Percentiles rank a stretch among this genome's conserved stretches.
These are phyloP conservation scores for Cercospora brassicicola DNA, from an alignment of 2,329 filamentous ascomycete species.

Conservation along the genomic window DNA sequence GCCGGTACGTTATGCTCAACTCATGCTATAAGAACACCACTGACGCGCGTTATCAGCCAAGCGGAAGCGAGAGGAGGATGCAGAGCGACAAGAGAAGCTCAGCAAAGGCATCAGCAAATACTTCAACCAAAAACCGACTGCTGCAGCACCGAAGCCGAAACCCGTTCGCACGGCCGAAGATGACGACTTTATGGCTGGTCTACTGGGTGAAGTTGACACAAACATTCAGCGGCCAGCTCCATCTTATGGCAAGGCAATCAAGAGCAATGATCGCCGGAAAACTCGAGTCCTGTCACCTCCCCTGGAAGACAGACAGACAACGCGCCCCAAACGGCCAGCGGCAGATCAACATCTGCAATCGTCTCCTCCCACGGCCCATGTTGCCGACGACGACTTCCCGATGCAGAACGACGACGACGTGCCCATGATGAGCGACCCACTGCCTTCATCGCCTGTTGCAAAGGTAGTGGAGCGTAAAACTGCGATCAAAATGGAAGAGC, in stretches of 20 bases:
- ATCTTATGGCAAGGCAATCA: slow-evolving; percentile 62
- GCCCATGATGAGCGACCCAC: slow-evolving; percentile 76
- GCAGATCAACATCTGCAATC: slow-evolving; percentile 25
- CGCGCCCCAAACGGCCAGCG: slow-evolving; percentile 10
- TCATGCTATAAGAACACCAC: neutral
- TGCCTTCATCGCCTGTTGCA: slow-evolving; percentile 76
- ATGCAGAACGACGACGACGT: slow-evolving; percentile 64
- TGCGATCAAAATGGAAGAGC: slow-evolving; percentile 64
- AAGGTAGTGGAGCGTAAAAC: slow-evolving; percentile 50
- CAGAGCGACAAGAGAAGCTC: slow-evolving; percentile 79
- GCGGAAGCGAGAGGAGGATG: slow-evolving; percentile 82
- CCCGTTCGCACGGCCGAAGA: slow-evolving; percentile 63
- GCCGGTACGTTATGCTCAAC: slow-evolving; percentile 47
- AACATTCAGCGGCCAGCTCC: slow-evolving; percentile 63
- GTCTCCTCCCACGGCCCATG: slow-evolving; percentile 23
- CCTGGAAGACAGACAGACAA: slow-evolving; percentile 51
- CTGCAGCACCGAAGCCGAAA: slow-evolving; percentile 72
- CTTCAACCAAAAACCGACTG: slow-evolving; percentile 74
- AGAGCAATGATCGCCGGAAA: slow-evolving; percentile 75
- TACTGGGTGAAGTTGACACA: slow-evolving; percentile 84
- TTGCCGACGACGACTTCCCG: slow-evolving; percentile 56
- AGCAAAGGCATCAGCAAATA: slow-evolving; percentile 93
- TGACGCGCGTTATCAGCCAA: slow-evolving; percentile 60
- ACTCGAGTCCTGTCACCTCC: slow-evolving; percentile 77
- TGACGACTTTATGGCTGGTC: slow-evolving; percentile 77